These are phyloP conservation scores for Casuarina glauca DNA, from an alignment of 306 rosid species.

Conservation along the genomic window DNA sequence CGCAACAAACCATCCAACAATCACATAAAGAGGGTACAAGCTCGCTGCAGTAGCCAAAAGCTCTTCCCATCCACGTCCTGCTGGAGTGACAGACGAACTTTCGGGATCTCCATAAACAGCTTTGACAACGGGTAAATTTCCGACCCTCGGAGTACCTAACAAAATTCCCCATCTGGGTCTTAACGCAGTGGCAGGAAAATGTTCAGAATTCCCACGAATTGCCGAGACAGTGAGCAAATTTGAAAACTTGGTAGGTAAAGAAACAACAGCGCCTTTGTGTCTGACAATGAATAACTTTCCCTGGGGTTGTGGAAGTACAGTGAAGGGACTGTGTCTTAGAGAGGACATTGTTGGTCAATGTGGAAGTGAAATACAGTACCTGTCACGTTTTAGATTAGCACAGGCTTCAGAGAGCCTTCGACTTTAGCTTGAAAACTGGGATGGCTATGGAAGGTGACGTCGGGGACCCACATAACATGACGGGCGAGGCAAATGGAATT, in stretches of 20 bases:
- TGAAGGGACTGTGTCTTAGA: slow-evolving; percentile 25
- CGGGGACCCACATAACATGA: background rate
- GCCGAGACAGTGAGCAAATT: background rate
- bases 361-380: background rate
- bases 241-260: slow-evolving; percentile 13
- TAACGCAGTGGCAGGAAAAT: background rate
- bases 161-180: slow-evolving; percentile 5
- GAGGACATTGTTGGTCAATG: slow-evolving; percentile 20
- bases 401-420: background rate
- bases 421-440: background rate
- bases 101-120: slow-evolving; percentile 24
- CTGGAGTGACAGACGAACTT: background rate
- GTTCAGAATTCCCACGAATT: background rate
- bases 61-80: slow-evolving; percentile 31
- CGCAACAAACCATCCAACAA: slow-evolving; percentile 43
- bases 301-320: slow-evolving; percentile 20
- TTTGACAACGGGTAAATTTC: slow-evolving; percentile 18
- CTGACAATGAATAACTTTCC: slow-evolving; percentile 11
- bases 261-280: background rate
- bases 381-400: background rate
- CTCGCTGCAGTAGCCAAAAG: slow-evolving; percentile 39
- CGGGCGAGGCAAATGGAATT: background rate
- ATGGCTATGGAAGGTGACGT: background rate
- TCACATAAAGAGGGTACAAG: slow-evolving; percentile 45
- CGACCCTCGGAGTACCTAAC: background rate